Conservation (phyloP, 2,329 filamentous ascomycete species). For the Calonectria pauciramosa region DNA sequence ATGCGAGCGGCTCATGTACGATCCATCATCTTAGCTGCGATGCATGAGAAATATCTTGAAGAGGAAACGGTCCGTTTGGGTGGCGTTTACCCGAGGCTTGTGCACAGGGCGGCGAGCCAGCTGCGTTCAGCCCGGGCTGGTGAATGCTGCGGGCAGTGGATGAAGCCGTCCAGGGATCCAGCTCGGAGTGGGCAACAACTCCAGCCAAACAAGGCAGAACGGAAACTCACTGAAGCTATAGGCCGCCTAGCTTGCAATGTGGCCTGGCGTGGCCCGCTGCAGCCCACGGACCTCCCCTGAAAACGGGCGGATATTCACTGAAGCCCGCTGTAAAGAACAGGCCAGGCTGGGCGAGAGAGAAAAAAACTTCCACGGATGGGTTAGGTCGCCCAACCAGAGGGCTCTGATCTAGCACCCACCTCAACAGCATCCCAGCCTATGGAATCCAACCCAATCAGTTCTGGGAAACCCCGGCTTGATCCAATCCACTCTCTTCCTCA, state of each 20-base stretch:
- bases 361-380: conserved; percentile 10
- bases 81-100: neutral
- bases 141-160: neutral
- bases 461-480: conserved; percentile 17
- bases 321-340: neutral
- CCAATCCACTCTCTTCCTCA: conserved; percentile 28
- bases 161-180: neutral
- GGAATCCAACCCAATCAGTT: conserved; percentile 33
- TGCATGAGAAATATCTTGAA: conserved; percentile 3
- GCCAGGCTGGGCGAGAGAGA: neutral
- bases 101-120: conserved; percentile 1
- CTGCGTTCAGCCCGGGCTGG: conserved; percentile 3
- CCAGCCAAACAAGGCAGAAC: neutral
- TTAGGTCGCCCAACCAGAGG: conserved; percentile 31
- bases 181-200: neutral
- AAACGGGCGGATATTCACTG: neutral
- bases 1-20: conserved; percentile 16
- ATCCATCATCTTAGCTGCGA: conserved; percentile 4
- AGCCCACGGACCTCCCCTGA: conserved; percentile 5
- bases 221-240: neutral
- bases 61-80: conserved; percentile 2
- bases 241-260: neutral
- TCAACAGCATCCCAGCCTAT: conserved; percentile 33
- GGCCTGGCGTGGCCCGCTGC: neutral
- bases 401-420: conserved; percentile 34